Conservation (phyloP, 495 filamentous ascomycete genomes). For the Podospora bellae-mahoneyi region DNA sequence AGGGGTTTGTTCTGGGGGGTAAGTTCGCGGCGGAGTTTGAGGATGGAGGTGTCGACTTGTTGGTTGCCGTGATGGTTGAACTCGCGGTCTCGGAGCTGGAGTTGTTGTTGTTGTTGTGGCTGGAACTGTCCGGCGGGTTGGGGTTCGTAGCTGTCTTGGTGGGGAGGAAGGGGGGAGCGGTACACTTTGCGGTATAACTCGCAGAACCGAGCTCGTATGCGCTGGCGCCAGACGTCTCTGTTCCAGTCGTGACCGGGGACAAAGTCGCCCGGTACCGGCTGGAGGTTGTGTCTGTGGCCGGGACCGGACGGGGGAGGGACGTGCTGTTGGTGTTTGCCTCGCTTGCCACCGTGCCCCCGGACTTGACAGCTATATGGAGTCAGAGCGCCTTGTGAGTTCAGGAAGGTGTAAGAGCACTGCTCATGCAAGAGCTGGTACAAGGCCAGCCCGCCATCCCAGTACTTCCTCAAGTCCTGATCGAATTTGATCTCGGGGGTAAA, state of each 20-base stretch:
- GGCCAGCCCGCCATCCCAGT: background rate
- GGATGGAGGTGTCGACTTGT: background rate
- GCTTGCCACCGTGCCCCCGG: background rate
- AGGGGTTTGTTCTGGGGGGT: background rate
- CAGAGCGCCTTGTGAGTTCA: background rate
- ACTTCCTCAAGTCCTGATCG: background rate
- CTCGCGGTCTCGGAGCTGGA: too few relatives aligned
- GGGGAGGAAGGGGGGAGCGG: background rate
- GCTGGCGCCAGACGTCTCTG: background rate
- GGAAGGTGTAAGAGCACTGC: background rate
- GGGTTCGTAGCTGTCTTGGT: background rate
- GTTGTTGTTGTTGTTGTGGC: background rate
- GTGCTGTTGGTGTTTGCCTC: background rate
- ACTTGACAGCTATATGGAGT: background rate
- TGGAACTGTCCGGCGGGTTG: background rate
- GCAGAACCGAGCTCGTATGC: background rate
- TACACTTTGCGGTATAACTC: background rate
- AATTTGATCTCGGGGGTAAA: conserved; percentile 2
- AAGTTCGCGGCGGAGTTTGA: background rate
- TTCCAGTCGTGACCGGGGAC: background rate
- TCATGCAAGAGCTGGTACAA: background rate
- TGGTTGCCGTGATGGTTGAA: too few relatives aligned
- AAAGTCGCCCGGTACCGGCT: background rate
- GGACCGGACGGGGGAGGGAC: background rate
- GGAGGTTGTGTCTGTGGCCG: background rate